phyloP scores from a whole-genome alignment of 176 grass and related monocot genomes.

The Aegilops bicornis region DNA sequence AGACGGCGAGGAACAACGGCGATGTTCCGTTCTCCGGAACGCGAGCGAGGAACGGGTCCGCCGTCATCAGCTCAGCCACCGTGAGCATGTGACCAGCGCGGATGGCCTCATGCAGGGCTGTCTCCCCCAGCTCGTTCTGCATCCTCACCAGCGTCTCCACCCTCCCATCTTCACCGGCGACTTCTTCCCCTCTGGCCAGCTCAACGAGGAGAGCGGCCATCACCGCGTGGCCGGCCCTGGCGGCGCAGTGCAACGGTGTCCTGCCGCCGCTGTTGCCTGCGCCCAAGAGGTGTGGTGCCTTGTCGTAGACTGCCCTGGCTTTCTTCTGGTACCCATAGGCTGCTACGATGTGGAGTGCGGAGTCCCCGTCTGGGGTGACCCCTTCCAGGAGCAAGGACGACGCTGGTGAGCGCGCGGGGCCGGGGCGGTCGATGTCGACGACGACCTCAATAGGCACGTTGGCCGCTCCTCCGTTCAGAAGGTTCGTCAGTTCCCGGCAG shows the following conservation, averaged over 20 bases:
- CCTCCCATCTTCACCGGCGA: neutral
- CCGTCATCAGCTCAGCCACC: constrained; percentile 18
- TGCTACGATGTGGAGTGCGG: constrained; percentile 5
- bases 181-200: neutral
- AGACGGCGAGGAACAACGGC: constrained; percentile 20
- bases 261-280: neutral
- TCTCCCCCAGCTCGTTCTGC: constrained; percentile 14
- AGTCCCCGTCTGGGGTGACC: constrained; percentile 5
- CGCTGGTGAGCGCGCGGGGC: neutral
- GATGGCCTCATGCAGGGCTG: neutral
- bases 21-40: neutral
- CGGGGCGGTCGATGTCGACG: neutral
- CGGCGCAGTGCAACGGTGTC: constrained; percentile 19
- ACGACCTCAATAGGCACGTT: neutral
- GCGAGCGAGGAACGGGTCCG: neutral
- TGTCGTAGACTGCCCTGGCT: neutral
- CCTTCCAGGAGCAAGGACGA: constrained; percentile 9
- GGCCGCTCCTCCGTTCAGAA: neutral
- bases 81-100: neutral
- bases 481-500: neutral
- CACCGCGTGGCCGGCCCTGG: neutral
- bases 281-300: constrained; percentile 4
- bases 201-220: neutral
- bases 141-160: neutral
- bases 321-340: neutral